These are phyloP conservation scores for Monosporascus sp. DNA, from an alignment of 2,329 filamentous ascomycete genomes.

Conservation along the genomic window DNA sequence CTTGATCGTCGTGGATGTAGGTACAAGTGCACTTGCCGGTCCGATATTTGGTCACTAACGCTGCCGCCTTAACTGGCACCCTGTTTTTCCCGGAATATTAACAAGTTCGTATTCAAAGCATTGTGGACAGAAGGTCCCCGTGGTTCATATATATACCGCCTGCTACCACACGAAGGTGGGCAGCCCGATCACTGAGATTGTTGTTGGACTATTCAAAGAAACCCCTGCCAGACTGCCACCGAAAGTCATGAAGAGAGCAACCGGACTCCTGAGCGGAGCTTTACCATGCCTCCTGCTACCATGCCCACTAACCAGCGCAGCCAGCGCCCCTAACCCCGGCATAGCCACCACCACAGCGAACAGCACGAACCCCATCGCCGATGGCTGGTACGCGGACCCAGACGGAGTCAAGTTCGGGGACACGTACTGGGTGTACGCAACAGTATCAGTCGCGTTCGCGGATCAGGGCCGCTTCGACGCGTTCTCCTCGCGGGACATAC, in stretches of 20 bases:
- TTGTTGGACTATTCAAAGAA: no score
- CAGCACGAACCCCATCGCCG: conserved; percentile 1
- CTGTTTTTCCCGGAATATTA: no score
- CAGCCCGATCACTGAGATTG: no score
- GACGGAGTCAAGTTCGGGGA: conserved; percentile 1
- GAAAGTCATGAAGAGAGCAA: background rate
- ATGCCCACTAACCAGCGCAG: background rate
- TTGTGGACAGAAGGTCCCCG: no score
- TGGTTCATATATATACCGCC: no score
- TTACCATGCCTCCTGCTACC: background rate
- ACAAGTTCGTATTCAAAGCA: no score
- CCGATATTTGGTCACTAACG: no score
- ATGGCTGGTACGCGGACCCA: conserved; percentile 4
- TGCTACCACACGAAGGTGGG: no score
- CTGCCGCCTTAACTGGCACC: no score
- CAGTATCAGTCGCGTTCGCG: background rate
- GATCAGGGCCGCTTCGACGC: conserved; percentile 2
- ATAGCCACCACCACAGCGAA: background rate
- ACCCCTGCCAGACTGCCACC: background rate
- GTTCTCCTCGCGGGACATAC: background rate
- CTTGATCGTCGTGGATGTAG: no score
- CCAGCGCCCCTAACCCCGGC: background rate
- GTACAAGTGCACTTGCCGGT: no score
- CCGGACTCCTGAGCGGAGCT: background rate
- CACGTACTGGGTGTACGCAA: conserved; percentile 4